Conservation (phyloP, 345 rosid species). For the Sonneratia caseolaris region DNA sequence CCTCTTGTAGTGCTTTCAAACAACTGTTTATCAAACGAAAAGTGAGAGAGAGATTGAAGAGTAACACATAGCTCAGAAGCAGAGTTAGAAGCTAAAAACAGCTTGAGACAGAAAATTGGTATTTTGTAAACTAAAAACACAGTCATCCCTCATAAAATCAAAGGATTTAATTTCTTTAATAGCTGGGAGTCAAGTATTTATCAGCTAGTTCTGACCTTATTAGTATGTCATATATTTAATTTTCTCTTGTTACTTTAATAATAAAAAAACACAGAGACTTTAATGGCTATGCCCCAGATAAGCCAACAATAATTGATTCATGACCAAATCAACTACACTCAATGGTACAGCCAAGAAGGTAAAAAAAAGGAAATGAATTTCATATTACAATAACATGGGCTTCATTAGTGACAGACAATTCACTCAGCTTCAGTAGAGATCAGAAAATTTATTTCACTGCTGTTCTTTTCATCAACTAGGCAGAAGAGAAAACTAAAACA, state of each 20-base stretch:
- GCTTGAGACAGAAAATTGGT: background rate
- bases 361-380: background rate
- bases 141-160: background rate
- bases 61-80: background rate
- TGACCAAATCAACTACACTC: background rate
- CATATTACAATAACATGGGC: background rate
- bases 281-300: background rate
- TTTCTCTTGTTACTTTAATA: background rate
- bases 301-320: background rate
- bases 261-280: background rate
- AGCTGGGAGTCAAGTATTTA: background rate
- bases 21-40: conserved; percentile 43
- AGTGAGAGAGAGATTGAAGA: conserved; percentile 3
- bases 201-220: background rate
- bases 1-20: conserved; percentile 80
- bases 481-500: background rate
- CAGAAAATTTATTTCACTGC: background rate
- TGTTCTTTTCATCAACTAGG: background rate
- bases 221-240: background rate
- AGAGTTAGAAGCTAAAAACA: background rate
- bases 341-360: background rate
- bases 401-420: background rate
- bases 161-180: background rate
- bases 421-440: background rate
- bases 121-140: background rate